Evolutionary conservation across 768 basidiomycete genomes (phyloP), one percentile per base, ranked within the genome.

Genomic region (Boletellus sp.): DNA sequence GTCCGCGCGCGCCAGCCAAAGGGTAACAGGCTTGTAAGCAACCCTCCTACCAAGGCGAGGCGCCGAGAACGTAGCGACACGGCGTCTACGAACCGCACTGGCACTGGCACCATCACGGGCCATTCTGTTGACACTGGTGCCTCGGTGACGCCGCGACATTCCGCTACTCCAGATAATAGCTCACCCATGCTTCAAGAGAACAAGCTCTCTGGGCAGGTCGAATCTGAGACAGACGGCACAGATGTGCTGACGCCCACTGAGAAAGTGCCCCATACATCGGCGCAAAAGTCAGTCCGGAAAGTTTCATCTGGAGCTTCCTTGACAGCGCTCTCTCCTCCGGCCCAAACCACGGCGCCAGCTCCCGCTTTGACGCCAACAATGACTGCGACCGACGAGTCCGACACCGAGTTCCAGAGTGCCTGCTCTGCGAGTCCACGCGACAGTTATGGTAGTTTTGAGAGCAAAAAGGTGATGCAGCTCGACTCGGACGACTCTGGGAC

Each of bases 381-480:
- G 33, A 64, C 67, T 23, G 70, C 77, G 28, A 80, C 85, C 8
- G 87, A 89, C 51, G 87, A 88, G 57, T 88, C 87, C 19, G 87
- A 90, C 58, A 85, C 85, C 23, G 90, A 92, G 60, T 92, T 91
- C 66, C 88, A 90, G 69, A 91, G 89, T 55, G 90, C 90, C 31
- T 90, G 87, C 66, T 90, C 87, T 5, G 70, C 79, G 3, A 88
- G 86, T 60, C 86, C 87, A 12, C 79, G 85, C 1, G 78, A 72
- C 39, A 87, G 85, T 61, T 83, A 80, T 55, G 78, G 75, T 36
- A 79, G 78, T 60, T 74, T 67, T 45, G 67, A 70, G 28, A 57
- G 55, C 48, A 67, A 57, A 40, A 62, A 58, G 42, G 59, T 42
- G 19, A 37, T 36, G 22, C 56, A 59, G 39, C 58, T 50, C 17